A percentile compares a stretch with the other conserved stretches of the same genome.
These are phyloP conservation scores for Mycena vulgaris DNA, from an alignment of 768 basidiomycete genomes.

Conservation along the genomic window DNA sequence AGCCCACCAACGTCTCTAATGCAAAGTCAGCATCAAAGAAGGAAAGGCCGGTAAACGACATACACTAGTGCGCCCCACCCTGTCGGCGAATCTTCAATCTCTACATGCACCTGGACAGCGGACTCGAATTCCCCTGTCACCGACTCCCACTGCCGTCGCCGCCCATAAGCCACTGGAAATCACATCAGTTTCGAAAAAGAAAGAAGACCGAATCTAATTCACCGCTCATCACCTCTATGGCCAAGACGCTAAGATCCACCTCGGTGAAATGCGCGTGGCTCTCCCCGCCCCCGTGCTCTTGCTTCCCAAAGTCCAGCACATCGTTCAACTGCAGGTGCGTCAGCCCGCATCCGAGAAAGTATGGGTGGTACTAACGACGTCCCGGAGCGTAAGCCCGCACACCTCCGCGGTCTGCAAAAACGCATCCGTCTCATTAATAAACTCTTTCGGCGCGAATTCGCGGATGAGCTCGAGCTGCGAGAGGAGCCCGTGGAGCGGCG, in stretches of 20 bases:
- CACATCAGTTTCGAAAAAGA: neutral
- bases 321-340: slow-evolving; percentile 5
- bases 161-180: slow-evolving; percentile 18
- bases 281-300: slow-evolving; percentile 15
- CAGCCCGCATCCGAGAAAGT: no score
- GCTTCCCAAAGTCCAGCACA: slow-evolving; percentile 26
- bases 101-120: slow-evolving; percentile 16
- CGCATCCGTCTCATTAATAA: slow-evolving; percentile 13
- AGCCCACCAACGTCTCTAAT: slow-evolving; percentile 21
- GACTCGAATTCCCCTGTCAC: slow-evolving; percentile 15
- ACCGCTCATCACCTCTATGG: slow-evolving; percentile 17
- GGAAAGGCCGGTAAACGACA: neutral
- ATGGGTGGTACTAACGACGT: slow-evolving; percentile 6
- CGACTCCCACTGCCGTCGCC: slow-evolving; percentile 23
- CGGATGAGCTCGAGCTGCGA: slow-evolving; percentile 28
- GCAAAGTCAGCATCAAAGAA: neutral
- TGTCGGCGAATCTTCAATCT: slow-evolving; percentile 20
- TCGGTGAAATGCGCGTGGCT: slow-evolving; percentile 13
- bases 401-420: slow-evolving; percentile 23
- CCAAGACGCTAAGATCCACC: slow-evolving; percentile 18
- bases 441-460: slow-evolving; percentile 26
- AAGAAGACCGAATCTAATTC: neutral
- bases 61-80: slow-evolving; percentile 18
- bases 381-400: slow-evolving; percentile 23
- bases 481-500: slow-evolving; percentile 23